phyloP scores from a whole-genome alignment of 2,329 filamentous ascomycete genomes.

The Alternaria sp. region DNA sequence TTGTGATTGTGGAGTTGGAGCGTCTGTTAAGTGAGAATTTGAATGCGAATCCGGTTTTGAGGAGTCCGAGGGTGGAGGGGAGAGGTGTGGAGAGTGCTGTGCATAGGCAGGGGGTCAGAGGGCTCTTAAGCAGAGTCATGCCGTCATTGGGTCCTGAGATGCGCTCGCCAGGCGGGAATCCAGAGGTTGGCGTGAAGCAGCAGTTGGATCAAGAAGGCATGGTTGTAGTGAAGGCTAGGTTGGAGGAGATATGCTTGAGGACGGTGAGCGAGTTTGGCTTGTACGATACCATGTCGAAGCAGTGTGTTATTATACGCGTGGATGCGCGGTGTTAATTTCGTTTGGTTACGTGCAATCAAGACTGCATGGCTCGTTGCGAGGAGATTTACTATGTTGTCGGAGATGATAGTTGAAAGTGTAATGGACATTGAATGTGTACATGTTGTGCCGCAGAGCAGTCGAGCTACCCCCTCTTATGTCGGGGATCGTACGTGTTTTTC shows the following conservation, averaged over 20 bases:
- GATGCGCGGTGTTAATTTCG: constrained; percentile 37
- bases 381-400: background rate
- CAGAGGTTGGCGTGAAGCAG: constrained; percentile 26
- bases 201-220: constrained; percentile 15
- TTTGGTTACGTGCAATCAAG: background rate
- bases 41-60: constrained; percentile 25
- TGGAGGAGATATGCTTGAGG: constrained; percentile 44
- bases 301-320: constrained; percentile 40
- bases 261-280: constrained; percentile 45
- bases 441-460: background rate
- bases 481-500: background rate
- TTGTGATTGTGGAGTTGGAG: constrained; percentile 51
- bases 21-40: constrained; percentile 41
- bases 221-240: constrained; percentile 35
- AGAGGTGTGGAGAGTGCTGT: background rate
- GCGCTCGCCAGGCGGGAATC: constrained; percentile 21
- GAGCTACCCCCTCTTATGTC: background rate
- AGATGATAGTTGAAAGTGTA: background rate
- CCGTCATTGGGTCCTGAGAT: constrained; percentile 29
- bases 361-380: background rate
- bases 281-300: constrained; percentile 45
- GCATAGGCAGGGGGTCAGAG: constrained; percentile 16
- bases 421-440: background rate
- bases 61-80: constrained; percentile 3
- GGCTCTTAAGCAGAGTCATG: constrained; percentile 32